phyloP scores from a whole-genome alignment of 2,329 filamentous ascomycete genomes.

The Diatrype stigma region DNA sequence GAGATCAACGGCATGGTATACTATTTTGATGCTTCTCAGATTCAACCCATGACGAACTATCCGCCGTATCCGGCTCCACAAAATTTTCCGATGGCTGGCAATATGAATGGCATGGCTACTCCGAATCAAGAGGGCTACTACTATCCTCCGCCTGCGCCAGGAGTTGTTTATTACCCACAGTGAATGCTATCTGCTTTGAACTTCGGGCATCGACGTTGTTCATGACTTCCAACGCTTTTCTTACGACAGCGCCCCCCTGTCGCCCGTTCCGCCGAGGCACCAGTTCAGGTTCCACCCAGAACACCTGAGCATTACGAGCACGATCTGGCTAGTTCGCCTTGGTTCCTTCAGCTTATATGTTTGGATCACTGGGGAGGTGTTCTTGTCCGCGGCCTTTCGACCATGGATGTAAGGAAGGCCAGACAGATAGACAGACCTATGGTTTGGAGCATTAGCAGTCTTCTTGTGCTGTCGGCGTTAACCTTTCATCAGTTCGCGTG shows the following conservation, averaged over 20 bases:
- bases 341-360: neutral
- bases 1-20: constrained; percentile 96
- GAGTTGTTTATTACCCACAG: constrained; percentile 59
- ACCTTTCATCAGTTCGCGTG: neutral
- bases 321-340: neutral
- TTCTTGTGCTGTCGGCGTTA: neutral
- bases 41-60: constrained; percentile 51
- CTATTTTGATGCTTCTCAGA: constrained; percentile 79
- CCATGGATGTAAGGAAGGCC: neutral
- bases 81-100: constrained; percentile 46
- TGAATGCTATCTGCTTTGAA: constrained; percentile 19
- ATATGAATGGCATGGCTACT: constrained; percentile 79
- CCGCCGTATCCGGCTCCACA: constrained; percentile 45
- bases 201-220: neutral
- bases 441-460: neutral
- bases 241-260: neutral
- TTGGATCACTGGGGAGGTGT: neutral
- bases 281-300: neutral
- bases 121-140: constrained; percentile 67
- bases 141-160: constrained; percentile 52
- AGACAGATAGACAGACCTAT: too few species aligned
- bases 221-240: neutral
- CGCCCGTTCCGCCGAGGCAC: neutral
- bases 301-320: neutral
- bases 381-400: neutral